phyloP scores from a whole-genome alignment of 257 asterid species.

The Misopates orontium region DNA sequence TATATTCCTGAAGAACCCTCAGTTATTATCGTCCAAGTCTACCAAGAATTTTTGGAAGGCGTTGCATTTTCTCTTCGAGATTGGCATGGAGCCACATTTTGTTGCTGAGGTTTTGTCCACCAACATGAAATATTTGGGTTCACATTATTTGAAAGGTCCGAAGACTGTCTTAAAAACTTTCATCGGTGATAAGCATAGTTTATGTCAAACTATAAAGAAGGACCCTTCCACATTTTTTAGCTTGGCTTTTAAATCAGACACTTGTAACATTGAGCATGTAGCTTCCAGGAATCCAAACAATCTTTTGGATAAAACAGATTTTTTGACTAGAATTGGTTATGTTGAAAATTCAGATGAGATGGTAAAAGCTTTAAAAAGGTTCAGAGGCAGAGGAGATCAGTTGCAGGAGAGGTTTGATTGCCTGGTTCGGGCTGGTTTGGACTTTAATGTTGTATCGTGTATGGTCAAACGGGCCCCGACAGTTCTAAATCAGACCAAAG shows the following conservation, averaged over 20 bases:
- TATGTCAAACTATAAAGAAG: constrained; percentile 49
- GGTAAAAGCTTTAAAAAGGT: constrained; percentile 70
- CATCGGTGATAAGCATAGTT: constrained; percentile 45
- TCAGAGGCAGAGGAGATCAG: constrained; percentile 94
- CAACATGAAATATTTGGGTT: constrained; percentile 48
- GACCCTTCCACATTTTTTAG: constrained; percentile 55
- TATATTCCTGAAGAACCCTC: constrained; percentile 49
- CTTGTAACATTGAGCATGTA: constrained; percentile 26
- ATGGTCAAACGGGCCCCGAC: constrained; percentile 81
- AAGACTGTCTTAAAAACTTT: constrained; percentile 61
- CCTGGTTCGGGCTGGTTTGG: constrained; percentile 74
- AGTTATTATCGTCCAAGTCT: constrained; percentile 55
- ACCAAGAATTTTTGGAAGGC: constrained; percentile 68
- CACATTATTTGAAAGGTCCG: constrained; percentile 63
- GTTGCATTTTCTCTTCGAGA: constrained; percentile 57
- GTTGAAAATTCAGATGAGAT: constrained; percentile 82
- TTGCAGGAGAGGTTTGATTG: constrained; percentile 90
- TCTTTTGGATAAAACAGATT: constrained; percentile 51
- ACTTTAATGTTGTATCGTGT: constrained; percentile 51
- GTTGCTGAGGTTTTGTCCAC: constrained; percentile 47
- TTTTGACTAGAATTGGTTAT: constrained; percentile 70
- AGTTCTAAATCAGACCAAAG: constrained; percentile 66
- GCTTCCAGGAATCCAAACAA: constrained; percentile 58
- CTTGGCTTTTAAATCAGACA: constrained; percentile 59
- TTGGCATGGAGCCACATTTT: constrained; percentile 53